phyloP scores from a whole-genome alignment of 2,329 filamentous ascomycete genomes.

The Microcyclospora pomicola region DNA sequence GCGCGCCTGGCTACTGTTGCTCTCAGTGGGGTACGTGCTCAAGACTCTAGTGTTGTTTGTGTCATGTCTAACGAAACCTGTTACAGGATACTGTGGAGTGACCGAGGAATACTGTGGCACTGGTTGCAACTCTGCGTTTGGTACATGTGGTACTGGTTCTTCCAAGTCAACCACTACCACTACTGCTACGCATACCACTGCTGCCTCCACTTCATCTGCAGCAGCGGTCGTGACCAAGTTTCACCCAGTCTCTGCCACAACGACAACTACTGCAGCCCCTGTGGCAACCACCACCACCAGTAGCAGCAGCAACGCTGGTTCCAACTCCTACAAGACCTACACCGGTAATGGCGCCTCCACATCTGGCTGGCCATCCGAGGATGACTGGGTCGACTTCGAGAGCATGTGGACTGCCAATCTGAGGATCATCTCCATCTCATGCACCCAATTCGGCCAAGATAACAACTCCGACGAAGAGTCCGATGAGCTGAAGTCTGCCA shows the following conservation, averaged over 20 bases:
- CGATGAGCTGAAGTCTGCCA: conserved; percentile 25
- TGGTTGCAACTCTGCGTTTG: conserved; percentile 16
- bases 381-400: conserved; percentile 14
- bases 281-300: conserved; percentile 1
- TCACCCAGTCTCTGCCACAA: neutral
- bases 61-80: no score
- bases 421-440: conserved; percentile 24
- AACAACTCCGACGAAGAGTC: conserved; percentile 29
- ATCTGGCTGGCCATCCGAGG: conserved; percentile 15
- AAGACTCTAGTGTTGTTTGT: no score
- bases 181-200: conserved; percentile 1
- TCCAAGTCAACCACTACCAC: neutral
- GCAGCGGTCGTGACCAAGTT: neutral
- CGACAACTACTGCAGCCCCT: neutral
- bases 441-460: conserved; percentile 20
- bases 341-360: conserved; percentile 9
- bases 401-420: conserved; percentile 24
- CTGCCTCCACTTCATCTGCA: neutral
- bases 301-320: neutral
- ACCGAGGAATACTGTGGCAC: conserved; percentile 9
- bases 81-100: conserved; percentile 9
- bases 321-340: conserved; percentile 3
- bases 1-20: conserved; percentile 11
- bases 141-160: conserved; percentile 5
- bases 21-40: conserved; percentile 5